Percentiles rank a stretch among this genome's conserved stretches.
phyloP scores from a whole-genome alignment of 352 stramenopile species.

The Ophiocytium majus region DNA sequence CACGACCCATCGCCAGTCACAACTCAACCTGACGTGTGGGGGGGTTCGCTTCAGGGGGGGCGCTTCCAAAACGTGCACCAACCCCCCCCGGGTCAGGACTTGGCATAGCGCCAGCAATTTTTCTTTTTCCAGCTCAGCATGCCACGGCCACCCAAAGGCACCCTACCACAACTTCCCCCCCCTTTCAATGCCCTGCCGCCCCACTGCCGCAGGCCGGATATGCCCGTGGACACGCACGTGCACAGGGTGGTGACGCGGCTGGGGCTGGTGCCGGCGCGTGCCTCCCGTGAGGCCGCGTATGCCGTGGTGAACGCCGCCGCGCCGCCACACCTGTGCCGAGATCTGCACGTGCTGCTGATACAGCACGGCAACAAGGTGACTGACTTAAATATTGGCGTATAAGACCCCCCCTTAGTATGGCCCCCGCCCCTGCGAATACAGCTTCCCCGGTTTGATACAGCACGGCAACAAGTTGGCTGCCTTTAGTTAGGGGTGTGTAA shows the following conservation, averaged over 20 bases:
- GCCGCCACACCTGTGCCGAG: background rate
- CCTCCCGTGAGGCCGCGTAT: background rate
- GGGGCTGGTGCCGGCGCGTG: background rate
- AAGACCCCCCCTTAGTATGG: background rate
- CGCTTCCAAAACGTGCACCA: no score
- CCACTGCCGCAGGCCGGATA: background rate
- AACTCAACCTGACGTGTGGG: no score
- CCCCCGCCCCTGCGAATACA: background rate
- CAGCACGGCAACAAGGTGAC: conserved; percentile 11
- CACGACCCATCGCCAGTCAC: no score
- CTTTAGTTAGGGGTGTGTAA: background rate
- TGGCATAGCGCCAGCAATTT: no score
- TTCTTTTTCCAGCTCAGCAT: no score
- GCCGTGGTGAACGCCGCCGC: background rate
- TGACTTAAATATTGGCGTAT: background rate
- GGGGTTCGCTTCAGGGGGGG: no score
- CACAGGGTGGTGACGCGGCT: background rate
- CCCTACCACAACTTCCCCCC: no score
- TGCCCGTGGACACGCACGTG: conserved; percentile 15
- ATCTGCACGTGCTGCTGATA: conserved; percentile 9
- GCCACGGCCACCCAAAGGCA: no score
- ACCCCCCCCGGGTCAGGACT: no score
- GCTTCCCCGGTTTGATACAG: no score
- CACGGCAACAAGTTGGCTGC: background rate
- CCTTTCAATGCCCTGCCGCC: no score